Evolutionary conservation across 1,139 yeast genomes (phyloP).

Genomic region (Blastobotrys aristatus): DNA sequence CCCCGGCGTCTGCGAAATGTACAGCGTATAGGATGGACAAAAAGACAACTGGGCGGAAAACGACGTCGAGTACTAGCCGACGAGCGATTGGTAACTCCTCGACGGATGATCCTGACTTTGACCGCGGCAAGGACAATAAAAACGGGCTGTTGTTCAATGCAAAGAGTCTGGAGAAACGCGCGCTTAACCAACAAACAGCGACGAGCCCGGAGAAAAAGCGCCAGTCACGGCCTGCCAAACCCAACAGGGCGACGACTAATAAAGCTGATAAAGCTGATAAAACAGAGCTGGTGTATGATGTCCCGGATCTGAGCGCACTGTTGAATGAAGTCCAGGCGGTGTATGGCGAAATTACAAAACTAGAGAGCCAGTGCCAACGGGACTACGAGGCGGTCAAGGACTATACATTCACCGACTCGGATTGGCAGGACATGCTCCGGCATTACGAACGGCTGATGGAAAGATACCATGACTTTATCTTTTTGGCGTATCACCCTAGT

Average conservation of each 20-base stretch:
- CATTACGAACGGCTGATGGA: conserved; percentile 26
- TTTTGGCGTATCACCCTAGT: conserved; percentile 28
- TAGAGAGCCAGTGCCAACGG: conserved; percentile 23
- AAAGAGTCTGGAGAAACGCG: conserved; percentile 1
- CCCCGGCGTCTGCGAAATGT: too few relatives aligned
- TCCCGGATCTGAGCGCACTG: conserved; percentile 8
- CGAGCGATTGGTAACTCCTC: too few relatives aligned
- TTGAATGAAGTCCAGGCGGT: conserved; percentile 23
- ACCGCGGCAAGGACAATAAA: conserved; percentile 5
- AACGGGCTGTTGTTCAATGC: conserved; percentile 10
- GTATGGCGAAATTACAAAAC: conserved; percentile 25
- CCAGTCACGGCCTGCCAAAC: neutral
- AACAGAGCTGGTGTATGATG: neutral
- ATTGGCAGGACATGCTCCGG: conserved; percentile 22
- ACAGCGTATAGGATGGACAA: neutral
- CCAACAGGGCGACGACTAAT: neutral
- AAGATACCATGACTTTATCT: conserved; percentile 30
- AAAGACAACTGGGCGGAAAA: neutral
- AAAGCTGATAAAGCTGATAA: neutral
- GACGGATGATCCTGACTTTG: conserved; percentile 11
- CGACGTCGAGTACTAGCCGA: neutral
- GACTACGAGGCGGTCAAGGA: conserved; percentile 17
- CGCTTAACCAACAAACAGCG: neutral
- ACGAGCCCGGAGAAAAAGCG: neutral
- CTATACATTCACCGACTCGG: conserved; percentile 16